A percentile compares a stretch with the other conserved stretches of the same genome.
Conservation (phyloP, 768 basidiomycete species). For the Candolleomyces eurysporus region DNA sequence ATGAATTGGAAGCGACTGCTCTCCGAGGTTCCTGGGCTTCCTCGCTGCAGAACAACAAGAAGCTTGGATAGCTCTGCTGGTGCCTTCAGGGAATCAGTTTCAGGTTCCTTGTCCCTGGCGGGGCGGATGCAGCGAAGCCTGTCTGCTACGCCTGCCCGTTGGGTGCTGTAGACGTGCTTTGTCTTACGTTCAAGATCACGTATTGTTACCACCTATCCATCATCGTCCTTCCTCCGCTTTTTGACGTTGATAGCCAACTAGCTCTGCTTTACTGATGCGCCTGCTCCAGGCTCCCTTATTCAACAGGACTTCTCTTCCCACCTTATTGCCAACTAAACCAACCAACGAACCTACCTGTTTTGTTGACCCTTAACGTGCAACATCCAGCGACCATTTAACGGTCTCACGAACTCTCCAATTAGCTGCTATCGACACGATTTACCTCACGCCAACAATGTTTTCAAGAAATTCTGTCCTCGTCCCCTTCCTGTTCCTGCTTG, state of each 20-base stretch:
- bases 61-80: neutral
- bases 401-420: neutral
- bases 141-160: neutral
- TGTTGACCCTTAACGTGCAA: neutral
- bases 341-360: neutral
- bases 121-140: neutral
- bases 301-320: slow-evolving; percentile 1
- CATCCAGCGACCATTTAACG: neutral
- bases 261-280: neutral
- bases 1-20: neutral
- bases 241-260: neutral
- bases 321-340: neutral
- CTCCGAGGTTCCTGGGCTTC: neutral
- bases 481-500: neutral
- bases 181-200: slow-evolving; percentile 1
- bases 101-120: neutral
- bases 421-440: neutral
- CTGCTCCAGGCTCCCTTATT: neutral
- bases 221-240: neutral
- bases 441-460: neutral
- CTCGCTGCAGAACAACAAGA: neutral
- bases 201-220: neutral
- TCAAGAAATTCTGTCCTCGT: neutral
- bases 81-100: neutral
- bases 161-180: neutral